A percentile compares a stretch with the other conserved stretches of the same genome.
Evolutionary conservation across 768 basidiomycete species (phyloP).

Genomic region (Boletus huronensis): DNA sequence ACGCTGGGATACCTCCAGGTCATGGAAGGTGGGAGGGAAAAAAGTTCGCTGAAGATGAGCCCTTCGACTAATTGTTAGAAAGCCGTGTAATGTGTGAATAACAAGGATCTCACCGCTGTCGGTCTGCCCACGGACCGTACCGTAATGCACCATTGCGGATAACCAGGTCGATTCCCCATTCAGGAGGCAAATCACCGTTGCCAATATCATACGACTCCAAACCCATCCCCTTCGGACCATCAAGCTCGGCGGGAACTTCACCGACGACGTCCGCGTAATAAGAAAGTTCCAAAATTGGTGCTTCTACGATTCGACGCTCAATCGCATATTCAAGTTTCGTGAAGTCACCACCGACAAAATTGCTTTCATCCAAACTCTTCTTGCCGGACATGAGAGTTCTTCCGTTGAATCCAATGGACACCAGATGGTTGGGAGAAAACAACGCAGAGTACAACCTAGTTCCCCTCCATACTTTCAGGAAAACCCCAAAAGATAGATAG

Average conservation of each 20-base stretch:
- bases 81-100: not conserved
- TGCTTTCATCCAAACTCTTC: constrained; percentile 48
- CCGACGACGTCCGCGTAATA: constrained; percentile 89
- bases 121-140: constrained; percentile 97
- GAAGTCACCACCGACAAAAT: constrained; percentile 54
- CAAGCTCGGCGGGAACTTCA: constrained; percentile 49
- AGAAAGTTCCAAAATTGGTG: constrained; percentile 69
- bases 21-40: constrained; percentile 76
- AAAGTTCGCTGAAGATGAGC: constrained; percentile 76
- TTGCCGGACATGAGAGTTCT: constrained; percentile 1
- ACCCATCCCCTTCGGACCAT: constrained; percentile 30
- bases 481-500: constrained; percentile 39
- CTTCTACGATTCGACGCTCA: constrained; percentile 77
- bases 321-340: constrained; percentile 78
- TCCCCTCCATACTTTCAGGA: constrained; percentile 55
- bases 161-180: constrained; percentile 89
- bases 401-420: not conserved
- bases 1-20: constrained; percentile 50
- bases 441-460: constrained; percentile 41
- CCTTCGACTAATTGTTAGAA: constrained; percentile 34
- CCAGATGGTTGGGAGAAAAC: constrained; percentile 21
- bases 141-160: constrained; percentile 71
- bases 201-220: constrained; percentile 65
- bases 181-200: constrained; percentile 83
- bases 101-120: constrained; percentile 62